Evolutionary conservation across 345 rosid genomes (phyloP).

Genomic region (Trapa bicornis): DNA sequence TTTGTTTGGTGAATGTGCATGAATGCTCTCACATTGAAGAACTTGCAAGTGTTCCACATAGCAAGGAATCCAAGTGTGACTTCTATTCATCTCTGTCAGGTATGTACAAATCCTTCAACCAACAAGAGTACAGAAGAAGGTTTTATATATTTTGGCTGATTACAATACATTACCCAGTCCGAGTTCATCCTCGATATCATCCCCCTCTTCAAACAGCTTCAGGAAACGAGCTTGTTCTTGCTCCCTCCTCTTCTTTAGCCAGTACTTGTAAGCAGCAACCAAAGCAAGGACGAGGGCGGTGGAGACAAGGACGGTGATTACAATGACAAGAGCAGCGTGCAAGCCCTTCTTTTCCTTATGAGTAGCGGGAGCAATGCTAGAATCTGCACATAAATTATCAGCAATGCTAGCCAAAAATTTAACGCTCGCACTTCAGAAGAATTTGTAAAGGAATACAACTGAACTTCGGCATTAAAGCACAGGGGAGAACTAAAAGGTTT

Average conservation of each 20-base stretch:
- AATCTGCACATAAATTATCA: conserved; percentile 20
- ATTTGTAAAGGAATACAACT: background rate
- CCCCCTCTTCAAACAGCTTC: conserved; percentile 83
- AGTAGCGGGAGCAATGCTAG: conserved; percentile 12
- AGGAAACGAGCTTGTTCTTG: conserved; percentile 86
- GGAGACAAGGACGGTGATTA: conserved; percentile 26
- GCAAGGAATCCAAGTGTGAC: background rate
- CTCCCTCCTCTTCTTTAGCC: conserved; percentile 66
- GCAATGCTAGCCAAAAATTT: background rate
- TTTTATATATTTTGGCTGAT: conserved; percentile 6
- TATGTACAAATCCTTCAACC: conserved; percentile 11
- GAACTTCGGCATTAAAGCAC: background rate
- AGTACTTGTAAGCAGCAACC: conserved; percentile 35
- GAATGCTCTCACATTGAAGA: background rate
- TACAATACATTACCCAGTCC: conserved; percentile 32
- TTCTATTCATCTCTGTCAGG: background rate
- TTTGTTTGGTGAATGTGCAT: background rate
- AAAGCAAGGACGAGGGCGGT: conserved; percentile 22
- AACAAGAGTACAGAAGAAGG: conserved; percentile 20
- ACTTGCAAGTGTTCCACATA: background rate
- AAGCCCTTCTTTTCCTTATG: conserved; percentile 15
- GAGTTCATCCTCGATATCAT: conserved; percentile 73
- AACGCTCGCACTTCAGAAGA: background rate
- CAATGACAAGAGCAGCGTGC: conserved; percentile 34
- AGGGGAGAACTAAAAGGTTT: background rate